Evolutionary conservation across 441 rosid genomes (phyloP), one percentile per base, ranked within the genome.

Genomic region (Corymbia citriodora): DNA sequence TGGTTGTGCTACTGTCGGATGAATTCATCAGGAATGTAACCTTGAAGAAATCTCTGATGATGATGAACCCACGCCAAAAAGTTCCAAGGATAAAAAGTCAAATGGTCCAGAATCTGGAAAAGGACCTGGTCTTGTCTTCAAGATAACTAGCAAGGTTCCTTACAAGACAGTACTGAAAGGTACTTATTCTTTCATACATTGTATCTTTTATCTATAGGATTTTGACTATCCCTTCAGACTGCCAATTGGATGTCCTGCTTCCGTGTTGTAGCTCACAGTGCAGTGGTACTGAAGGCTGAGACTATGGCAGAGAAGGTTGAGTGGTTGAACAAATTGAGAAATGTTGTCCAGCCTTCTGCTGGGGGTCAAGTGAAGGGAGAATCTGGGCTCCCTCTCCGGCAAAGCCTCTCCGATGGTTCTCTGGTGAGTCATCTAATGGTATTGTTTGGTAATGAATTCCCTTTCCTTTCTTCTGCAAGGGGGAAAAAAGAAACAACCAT

Each of bases 121-220:
- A 94, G 96, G 93, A 92, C 90, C 95, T 87, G 91, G 92, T 92
- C 98, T 98, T 92, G 93, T 95, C 91, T 96, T 97, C 92, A 97
- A 97, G 94, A 94, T 98, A 92, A 96, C 96, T 85, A 95, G 98
- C 94, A 97, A 93, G 94, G 97, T 98, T 91, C 97, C 97, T 36
- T 98, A 98, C 89, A 97, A 98, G 94, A 97, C 99, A 90, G 99
- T 98, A 90, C 89, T 98, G 91, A 98, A 98, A 96, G 99, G 99
- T 97, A 89, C 57, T 70, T 59, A 50, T 83, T 83, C 61, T 83
- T 59, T 88, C n/a, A 31, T 53, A 57, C 90, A 68, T 88, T 16
- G 23, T 79, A 87, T 54, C 55, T 49, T 27, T 70, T 21, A 53
- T 72, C 85, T 79, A 21, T 23, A 40, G 17, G 85, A 79, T 40